Base-by-base conservation (phyloP, 2,329 filamentous ascomycete species). In the Colletotrichum sansevieriae region DNA sequence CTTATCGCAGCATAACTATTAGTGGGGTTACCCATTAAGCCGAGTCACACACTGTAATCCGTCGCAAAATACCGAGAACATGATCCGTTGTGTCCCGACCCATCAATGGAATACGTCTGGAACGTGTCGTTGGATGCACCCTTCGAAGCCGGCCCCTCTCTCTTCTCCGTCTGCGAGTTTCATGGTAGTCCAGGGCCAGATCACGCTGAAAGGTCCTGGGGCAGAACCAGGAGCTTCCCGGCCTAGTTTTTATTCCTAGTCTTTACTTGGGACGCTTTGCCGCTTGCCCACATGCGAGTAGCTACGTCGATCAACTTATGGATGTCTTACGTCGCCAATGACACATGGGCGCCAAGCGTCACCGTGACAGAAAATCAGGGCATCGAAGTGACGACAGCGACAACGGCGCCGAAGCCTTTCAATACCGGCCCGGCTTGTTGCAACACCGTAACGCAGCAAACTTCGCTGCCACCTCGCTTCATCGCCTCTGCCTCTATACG, bases 101-200 rank as follows among this genome's bases (percentile, higher is more conserved):
- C 66, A 61, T 69, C 39, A 22, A 56, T 55, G 49, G 62, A 69
- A 69, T 52, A 65, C 63, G 55, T 69, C 62, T 69, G 62, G 62
- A 69, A 69, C 62, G 43, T 61, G 55, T 39, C 9, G 43, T 47
- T 39, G 37, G 33, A 37, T 67, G 43, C 22, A 41, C 41, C 39
- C 22, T 62, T 51, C 41, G 49, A 49, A 58, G 18, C 25, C 12
- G 46, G 18, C 65, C 60, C 29, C 52, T 47, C 37, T 62, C 59
- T 54, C 29, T 13, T 39, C 41, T 60, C 41, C 41, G 35, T 60
- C 22, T 49, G 47, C 35, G 35, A 56, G 25, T 56, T 56, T 59
- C 37, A 55, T 68, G 29, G 18, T 49, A 9, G 4, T 25, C 18
- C 22, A 22, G 25, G 25, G 25, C 29, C n/a, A 12, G 15, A 55